Evolutionary conservation across 768 basidiomycete genomes (phyloP).

Genomic region (Astraeus odoratus): DNA sequence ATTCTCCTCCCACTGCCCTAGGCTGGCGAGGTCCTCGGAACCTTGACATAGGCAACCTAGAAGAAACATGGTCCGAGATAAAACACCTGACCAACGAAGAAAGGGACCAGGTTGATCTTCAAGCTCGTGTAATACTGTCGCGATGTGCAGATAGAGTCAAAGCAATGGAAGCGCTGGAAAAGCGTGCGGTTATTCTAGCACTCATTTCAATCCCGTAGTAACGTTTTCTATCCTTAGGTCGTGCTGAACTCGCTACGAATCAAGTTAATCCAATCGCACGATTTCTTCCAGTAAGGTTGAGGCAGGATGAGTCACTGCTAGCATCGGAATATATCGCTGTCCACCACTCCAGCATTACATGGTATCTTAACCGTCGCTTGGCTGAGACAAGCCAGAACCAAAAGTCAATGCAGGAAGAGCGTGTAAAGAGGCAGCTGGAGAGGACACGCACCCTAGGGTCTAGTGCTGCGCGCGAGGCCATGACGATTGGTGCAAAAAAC

Average conservation of each 20-base stretch:
- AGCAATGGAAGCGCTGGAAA: conserved; percentile 83
- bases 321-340: conserved; percentile 71
- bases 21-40: conserved; percentile 43
- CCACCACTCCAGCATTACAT: conserved; percentile 88
- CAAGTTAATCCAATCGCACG: conserved; percentile 60
- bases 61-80: conserved; percentile 54
- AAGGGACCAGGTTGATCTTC: conserved; percentile 92
- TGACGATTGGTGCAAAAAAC: conserved; percentile 34
- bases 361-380: conserved; percentile 81
- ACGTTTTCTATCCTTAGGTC: conserved; percentile 37
- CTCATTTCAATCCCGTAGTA: conserved; percentile 13
- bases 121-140: conserved; percentile 78
- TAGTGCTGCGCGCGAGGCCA: conserved; percentile 58
- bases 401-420: conserved; percentile 90
- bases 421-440: conserved; percentile 83
- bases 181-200: conserved; percentile 50
- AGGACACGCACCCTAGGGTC: conserved; percentile 78
- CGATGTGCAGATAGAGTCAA: conserved; percentile 83
- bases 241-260: conserved; percentile 58
- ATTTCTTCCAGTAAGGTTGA: conserved; percentile 64
- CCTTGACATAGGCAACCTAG: conserved; percentile 48
- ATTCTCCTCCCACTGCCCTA: conserved; percentile 47
- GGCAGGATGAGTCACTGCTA: conserved; percentile 45
- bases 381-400: conserved; percentile 73
- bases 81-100: conserved; percentile 82